Conservation (phyloP, 108 stramenopile species). For the Fistulifera pelliculosa region DNA sequence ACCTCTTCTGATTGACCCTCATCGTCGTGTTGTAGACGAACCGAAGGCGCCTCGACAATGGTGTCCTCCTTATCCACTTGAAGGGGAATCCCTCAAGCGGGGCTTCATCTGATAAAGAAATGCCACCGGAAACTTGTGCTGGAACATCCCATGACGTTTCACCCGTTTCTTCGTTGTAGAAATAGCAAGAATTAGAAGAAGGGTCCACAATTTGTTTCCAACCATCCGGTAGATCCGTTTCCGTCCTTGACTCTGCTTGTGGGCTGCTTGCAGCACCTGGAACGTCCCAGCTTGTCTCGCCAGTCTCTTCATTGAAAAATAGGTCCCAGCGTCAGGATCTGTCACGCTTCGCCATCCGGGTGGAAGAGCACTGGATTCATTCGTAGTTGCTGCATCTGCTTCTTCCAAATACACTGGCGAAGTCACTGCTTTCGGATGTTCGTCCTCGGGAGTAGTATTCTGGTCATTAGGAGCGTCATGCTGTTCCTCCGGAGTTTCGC, state of each 20-base stretch:
- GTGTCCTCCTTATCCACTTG: no score
- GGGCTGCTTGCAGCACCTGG: not conserved
- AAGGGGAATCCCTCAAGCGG: no score
- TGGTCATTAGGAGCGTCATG: no score
- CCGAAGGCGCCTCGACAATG: no score
- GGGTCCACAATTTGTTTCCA: constrained; percentile 51
- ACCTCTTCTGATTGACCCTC: no score
- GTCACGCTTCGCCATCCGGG: constrained; percentile 27
- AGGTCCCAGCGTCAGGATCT: constrained; percentile 22
- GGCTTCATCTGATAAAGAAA: not conserved
- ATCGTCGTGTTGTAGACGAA: no score
- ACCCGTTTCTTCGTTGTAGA: constrained; percentile 42
- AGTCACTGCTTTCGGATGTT: not conserved
- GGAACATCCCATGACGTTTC: constrained; percentile 64
- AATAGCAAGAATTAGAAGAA: constrained; percentile 34
- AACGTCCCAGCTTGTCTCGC: constrained; percentile 41
- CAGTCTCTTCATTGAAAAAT: constrained; percentile 35
- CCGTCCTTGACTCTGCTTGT: not conserved
- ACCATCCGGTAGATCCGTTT: constrained; percentile 26
- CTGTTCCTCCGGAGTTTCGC: no score
- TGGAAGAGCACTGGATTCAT: constrained; percentile 21
- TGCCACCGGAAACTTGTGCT: not conserved
- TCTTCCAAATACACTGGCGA: not conserved
- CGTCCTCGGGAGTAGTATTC: not conserved
- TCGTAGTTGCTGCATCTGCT: not conserved